These are phyloP conservation scores for Metschnikowia peoriensis DNA, from an alignment of 805 yeast species.

Conservation along the genomic window DNA sequence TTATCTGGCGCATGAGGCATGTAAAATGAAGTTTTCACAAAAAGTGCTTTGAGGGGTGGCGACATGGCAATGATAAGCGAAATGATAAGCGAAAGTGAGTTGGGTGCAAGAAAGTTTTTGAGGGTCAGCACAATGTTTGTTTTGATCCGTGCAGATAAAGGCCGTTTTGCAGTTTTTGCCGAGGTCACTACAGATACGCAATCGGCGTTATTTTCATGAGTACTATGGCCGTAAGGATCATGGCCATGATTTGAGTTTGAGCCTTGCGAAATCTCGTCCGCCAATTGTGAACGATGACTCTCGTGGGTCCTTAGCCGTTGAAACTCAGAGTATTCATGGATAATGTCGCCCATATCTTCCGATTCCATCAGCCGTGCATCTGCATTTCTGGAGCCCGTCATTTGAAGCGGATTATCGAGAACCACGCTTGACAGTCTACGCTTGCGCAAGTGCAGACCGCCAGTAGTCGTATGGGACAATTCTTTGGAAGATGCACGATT, in stretches of 20 bases:
- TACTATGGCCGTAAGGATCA: neutral
- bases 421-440: constrained; percentile 3
- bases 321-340: constrained; percentile 47
- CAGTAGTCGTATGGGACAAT: neutral
- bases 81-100: constrained; percentile 64
- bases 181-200: too few species aligned
- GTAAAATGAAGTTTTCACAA: constrained; percentile 49
- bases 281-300: constrained; percentile 1
- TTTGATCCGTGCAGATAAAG: neutral
- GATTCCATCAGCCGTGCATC: constrained; percentile 27
- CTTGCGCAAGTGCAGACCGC: constrained; percentile 2
- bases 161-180: neutral
- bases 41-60: constrained; percentile 62
- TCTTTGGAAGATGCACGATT: neutral
- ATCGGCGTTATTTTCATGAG: neutral
- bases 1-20: constrained; percentile 81
- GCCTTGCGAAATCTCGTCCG: neutral
- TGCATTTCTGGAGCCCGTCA: constrained; percentile 20
- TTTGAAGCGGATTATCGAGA: constrained; percentile 15
- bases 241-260: neutral
- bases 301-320: constrained; percentile 30
- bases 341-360: constrained; percentile 39
- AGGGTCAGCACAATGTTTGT: constrained; percentile 16
- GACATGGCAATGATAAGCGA: constrained; percentile 72
- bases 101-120: constrained; percentile 65